Base-by-base conservation (phyloP, 192 early-diverging fungal genomes). In the Backusella morwellensis region DNA sequence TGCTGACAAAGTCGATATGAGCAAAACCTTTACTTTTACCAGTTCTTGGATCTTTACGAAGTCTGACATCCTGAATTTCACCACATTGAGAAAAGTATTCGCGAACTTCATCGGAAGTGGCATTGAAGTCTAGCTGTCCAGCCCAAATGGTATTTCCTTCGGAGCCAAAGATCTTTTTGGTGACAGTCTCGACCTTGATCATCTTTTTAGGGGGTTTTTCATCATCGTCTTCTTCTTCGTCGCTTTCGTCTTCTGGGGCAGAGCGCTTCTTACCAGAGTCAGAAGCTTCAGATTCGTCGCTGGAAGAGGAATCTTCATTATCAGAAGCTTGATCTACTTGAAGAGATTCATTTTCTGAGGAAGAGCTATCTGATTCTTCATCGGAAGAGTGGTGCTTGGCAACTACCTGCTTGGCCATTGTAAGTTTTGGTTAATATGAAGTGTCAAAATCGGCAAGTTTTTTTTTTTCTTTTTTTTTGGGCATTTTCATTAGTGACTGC, bases 11-110 rank as follows among this genome's bases (percentile, higher is more conserved):
- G 74, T 97, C 95, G 38, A 98, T 90, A 87, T 97, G 97, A 71
- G 92, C 97, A 82, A 94, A 97, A 41, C 95, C 95, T 81, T 92
- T 95, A 54, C 94, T 89, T 68, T 84, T 83, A 68, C 92, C 91
- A 44, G 89, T 88, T 71, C 89, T 87, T 21, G 80, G 81, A 74
- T 95, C 91, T 72, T 82, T 92, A 35, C 75, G 36, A 29, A 77
- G 36, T 66, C 96, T 92, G 35, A 92, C 93, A 73, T 85, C 87
- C 6, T 79, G 77, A 73, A 97, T 88, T 68, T 89, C 87, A 77
- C 95, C 95, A 78, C 86, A 87, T 54, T 90, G 89, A 38, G 84
- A 77, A 67, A 96, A 94, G 74, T 85, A 82, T 52, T 85, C 80
- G 9, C 83, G 81, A 68, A 96, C 76, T 73, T 78, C 81, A 77